Base-by-base conservation (phyloP, 352 stramenopile genomes). In the Phytophthora cactorum region DNA sequence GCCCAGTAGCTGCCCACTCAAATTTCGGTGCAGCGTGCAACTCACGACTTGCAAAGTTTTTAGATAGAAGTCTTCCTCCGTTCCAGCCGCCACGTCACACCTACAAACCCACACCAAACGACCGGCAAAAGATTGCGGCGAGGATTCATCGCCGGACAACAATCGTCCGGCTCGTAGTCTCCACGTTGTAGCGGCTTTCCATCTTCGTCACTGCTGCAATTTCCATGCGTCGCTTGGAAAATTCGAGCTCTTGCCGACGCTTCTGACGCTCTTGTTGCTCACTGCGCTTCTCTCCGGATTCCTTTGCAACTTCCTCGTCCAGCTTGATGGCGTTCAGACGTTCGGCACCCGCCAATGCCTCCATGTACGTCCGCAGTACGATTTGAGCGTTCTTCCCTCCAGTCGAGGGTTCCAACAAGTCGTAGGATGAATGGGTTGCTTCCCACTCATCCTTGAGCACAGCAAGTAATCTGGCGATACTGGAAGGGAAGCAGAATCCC, bases 241-340 rank as follows among this genome's bases (percentile, higher is more conserved):
- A 77, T 49, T 90, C 79, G n/a, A 91, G 69, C 49, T 78, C 74
- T 36, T 88, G 69, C 17, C 86, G 79, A 57, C 78, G 78, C 38
- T 59, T 61, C 27, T 80, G 77, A 22, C 70, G 68, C 41, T 79
- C 72, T 43, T 74, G 10, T 50, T 54, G 28, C 9, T 61, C 46
- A 31, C 4, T 28, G 27, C 14, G 36, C 8, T 52, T 64, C n/a
- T 62, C 28, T 54, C 52, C 29, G 17, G 52, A 34, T 4, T 28
- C 14, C 6, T n/a, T 49, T 47, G 39, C 38, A 59, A 56, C 41
- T 28, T 66, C 54, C 29, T 70, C 63, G 22, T 81, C 59, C n/a
- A 90, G 46, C n/a, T 76, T 76, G 25, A 86, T 52, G 8, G 78
- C 77, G n/a, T 93, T 93, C 61, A 93, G 60, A 15, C 85, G 74